phyloP scores from a whole-genome alignment of 495 filamentous ascomycete genomes.

The Oleoguttula mirabilis region DNA sequence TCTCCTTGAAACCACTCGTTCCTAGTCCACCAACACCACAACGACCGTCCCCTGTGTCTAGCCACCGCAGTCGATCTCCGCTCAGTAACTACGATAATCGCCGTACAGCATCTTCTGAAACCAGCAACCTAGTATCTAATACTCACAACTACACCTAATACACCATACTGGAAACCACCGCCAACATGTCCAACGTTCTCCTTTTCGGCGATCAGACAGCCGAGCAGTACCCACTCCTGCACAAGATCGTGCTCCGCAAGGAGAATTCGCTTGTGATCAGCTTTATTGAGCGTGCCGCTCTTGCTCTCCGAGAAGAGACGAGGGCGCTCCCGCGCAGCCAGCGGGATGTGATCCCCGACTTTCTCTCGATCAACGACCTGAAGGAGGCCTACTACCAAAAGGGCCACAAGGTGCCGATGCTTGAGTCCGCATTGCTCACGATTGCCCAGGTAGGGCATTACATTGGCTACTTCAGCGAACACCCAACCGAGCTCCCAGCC shows the following conservation, averaged over 20 bases:
- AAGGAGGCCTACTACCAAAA: constrained; percentile 53
- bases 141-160: background rate
- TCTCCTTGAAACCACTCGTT: constrained; percentile 5
- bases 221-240: constrained; percentile 55
- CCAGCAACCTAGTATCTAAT: background rate
- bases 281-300: constrained; percentile 51
- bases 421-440: constrained; percentile 56
- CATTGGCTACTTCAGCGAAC: constrained; percentile 52
- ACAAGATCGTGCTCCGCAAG: constrained; percentile 49
- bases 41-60: constrained; percentile 14
- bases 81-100: background rate
- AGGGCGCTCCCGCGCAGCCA: constrained; percentile 47
- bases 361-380: constrained; percentile 57
- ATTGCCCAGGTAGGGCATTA: constrained; percentile 64
- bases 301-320: constrained; percentile 53
- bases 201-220: constrained; percentile 70
- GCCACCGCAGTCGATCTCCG: constrained; percentile 14
- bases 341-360: constrained; percentile 51
- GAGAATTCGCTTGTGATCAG: constrained; percentile 51
- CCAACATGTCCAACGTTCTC: constrained; percentile 28
- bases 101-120: background rate
- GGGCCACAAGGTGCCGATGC: constrained; percentile 44
- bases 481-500: constrained; percentile 35
- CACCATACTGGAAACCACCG: background rate
- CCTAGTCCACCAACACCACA: background rate